phyloP scores from a whole-genome alignment of 495 filamentous ascomycete genomes.

The Neurospora sublineolata region DNA sequence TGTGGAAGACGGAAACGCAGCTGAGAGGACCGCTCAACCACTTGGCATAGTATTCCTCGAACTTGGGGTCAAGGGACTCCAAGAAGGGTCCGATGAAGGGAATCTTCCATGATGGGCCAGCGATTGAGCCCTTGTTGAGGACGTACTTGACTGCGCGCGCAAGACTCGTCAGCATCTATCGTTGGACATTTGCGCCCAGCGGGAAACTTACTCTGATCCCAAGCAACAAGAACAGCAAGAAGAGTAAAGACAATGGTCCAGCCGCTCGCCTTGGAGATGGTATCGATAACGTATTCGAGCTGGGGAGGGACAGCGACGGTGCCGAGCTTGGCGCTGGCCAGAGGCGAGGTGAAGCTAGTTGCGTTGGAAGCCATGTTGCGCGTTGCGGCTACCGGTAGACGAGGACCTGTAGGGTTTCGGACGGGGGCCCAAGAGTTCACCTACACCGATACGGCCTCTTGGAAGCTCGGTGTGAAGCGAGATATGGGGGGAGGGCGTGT shows the following conservation, averaged over 20 bases:
- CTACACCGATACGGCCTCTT: background rate
- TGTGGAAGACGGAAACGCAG: conserved; percentile 98
- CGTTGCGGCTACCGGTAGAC: background rate
- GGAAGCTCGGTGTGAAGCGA: background rate
- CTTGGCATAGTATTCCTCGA: conserved; percentile 80
- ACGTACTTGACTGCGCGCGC: conserved; percentile 63
- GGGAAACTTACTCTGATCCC: conserved; percentile 66
- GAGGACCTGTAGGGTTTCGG: background rate
- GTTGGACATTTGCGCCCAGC: background rate
- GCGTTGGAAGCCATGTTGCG: conserved; percentile 53
- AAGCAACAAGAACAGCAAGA: conserved; percentile 58
- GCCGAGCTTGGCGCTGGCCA: conserved; percentile 53
- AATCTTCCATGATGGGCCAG: conserved; percentile 70
- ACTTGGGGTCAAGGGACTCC: conserved; percentile 82
- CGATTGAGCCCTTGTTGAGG: conserved; percentile 73
- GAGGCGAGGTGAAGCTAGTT: conserved; percentile 61
- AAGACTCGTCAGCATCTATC: conserved; percentile 3
- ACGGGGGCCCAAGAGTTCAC: background rate
- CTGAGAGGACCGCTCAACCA: conserved; percentile 85
- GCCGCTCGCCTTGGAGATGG: conserved; percentile 41
- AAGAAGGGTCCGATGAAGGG: conserved; percentile 97
- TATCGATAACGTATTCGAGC: conserved; percentile 32
- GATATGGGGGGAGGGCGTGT: background rate
- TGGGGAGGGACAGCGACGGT: conserved; percentile 29
- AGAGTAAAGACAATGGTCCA: conserved; percentile 56